Evolutionary conservation across 768 basidiomycete genomes (phyloP), one percentile per base, ranked within the genome.

Genomic region (Leucosporidium yakuticum): DNA sequence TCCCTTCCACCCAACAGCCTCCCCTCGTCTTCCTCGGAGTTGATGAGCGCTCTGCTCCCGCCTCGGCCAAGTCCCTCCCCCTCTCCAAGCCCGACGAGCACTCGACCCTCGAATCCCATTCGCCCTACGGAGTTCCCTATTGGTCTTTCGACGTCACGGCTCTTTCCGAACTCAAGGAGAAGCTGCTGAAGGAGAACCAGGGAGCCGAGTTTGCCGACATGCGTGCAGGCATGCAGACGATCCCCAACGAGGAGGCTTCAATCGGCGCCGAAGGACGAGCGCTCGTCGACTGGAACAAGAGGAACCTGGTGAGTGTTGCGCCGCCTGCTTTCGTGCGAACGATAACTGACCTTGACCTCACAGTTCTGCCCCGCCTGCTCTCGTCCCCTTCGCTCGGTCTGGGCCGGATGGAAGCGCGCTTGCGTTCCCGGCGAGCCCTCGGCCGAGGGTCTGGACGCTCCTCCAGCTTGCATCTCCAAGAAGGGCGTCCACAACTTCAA

Each of bases 401-500:
- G 95, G 95, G 92, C 86, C 5, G 95, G 95, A 0, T 99, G 93
- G 94, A 99, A 99, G 79, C 80, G 93, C 2, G 83, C 84, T 6
- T 99, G 95, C 78, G 81, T 83, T 9, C 83, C 69, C 62, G 60
- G 63, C 19, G 51, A 36, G 1, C 25, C 23, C 32, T 36, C 23
- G 54, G 21, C 32, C 25, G 47, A 50, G 21, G 29, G 55, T 5
- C 21, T 58, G 60, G 69, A 65, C 21, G 69, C 57, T 9, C 47
- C n/a, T 36, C 60, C 71, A 44, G 49, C 63, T n/a, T 65, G 70
- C 50, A 65, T 69, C 34, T 71, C 50, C 75, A 90, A 89, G 61
- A 88, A 84, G 68, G 94, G 95, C 6, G 77, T 95, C 47, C 88
- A 96, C 72, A 97, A 98, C 79, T 92, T 88, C 76, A 54, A 57